Evolutionary conservation across 148 eudicot genomes (phyloP).

Genomic region (Simmondsia chinensis): DNA sequence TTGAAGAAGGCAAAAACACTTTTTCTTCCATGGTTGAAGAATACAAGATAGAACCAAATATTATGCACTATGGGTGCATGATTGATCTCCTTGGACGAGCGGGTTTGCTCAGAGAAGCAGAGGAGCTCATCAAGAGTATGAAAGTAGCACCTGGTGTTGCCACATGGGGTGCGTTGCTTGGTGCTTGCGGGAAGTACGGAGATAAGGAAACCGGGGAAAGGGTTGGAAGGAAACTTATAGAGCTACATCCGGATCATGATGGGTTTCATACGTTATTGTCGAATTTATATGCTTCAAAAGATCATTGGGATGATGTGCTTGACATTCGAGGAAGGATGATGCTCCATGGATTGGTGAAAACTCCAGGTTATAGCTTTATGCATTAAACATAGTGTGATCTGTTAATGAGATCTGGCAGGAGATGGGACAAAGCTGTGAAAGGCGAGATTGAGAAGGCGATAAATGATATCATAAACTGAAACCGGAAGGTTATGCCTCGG

Average conservation of each 20-base stretch:
- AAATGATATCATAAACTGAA: no score
- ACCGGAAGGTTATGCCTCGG: no score
- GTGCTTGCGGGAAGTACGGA: slow-evolving; percentile 53
- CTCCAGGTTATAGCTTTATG: slow-evolving; percentile 59
- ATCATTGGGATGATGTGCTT: slow-evolving; percentile 45
- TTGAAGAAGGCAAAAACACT: slow-evolving; percentile 34
- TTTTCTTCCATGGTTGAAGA: slow-evolving; percentile 37
- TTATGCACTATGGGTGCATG: slow-evolving; percentile 76
- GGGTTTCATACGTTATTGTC: slow-evolving; percentile 55
- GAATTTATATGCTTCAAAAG: slow-evolving; percentile 54
- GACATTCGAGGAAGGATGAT: slow-evolving; percentile 43
- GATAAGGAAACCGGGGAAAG: slow-evolving; percentile 58
- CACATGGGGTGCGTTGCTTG: slow-evolving; percentile 68
- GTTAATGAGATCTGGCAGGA: no score
- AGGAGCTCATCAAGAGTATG: slow-evolving; percentile 51
- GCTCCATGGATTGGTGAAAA: slow-evolving; percentile 33
- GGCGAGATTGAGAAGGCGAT: no score
- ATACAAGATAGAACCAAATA: slow-evolving; percentile 47
- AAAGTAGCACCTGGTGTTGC: slow-evolving; percentile 63
- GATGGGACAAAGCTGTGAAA: no score
- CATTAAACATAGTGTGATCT: no score
- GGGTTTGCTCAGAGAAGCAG: slow-evolving; percentile 64
- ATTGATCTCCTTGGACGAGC: slow-evolving; percentile 74
- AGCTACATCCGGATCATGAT: slow-evolving; percentile 62
- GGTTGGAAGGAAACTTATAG: slow-evolving; percentile 48